A percentile compares a stretch with the other conserved stretches of the same genome.
Evolutionary conservation across 257 asterid genomes (phyloP).

Genomic region (Salvia splendens): DNA sequence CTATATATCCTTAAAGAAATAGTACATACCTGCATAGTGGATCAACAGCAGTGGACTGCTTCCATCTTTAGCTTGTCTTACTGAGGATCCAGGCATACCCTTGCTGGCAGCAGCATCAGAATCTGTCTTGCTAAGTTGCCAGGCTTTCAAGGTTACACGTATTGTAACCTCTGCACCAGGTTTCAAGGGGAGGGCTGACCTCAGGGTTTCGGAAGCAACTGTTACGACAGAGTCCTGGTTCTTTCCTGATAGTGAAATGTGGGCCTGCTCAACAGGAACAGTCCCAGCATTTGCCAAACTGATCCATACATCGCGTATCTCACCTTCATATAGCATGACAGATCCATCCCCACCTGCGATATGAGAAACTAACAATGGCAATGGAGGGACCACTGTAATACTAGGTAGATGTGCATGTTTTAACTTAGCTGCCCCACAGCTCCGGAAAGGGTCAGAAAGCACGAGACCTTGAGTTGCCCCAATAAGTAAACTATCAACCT

Average conservation of each 20-base stretch:
- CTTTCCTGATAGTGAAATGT: conserved; percentile 89
- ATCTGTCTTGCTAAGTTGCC: conserved; percentile 82
- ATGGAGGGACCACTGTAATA: conserved; percentile 79
- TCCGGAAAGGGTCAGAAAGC: conserved; percentile 96
- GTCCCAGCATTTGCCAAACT: conserved; percentile 97
- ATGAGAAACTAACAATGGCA: conserved; percentile 78
- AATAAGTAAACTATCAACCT: conserved; percentile 80
- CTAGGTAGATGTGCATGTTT: conserved; percentile 64
- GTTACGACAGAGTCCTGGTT: conserved; percentile 90
- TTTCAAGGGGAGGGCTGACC: conserved; percentile 80
- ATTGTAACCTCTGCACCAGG: conserved; percentile 97
- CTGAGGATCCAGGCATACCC: conserved; percentile 54
- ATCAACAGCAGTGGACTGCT: conserved; percentile 85
- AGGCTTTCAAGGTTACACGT: conserved; percentile 86
- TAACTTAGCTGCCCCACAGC: conserved; percentile 85
- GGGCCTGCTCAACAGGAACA: conserved; percentile 94
- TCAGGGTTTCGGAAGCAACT: conserved; percentile 67
- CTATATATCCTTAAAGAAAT: conserved; percentile 26
- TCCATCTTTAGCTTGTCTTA: conserved; percentile 76
- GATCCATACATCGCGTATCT: conserved; percentile 89
- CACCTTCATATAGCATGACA: conserved; percentile 91
- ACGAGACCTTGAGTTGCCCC: conserved; percentile 99
- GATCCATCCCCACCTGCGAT: conserved; percentile 95
- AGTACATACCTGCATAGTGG: conserved; percentile 83
- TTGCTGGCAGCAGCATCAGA: conserved; percentile 59